Conservation (phyloP, 306 rosid genomes). For the Quercus parvula region DNA sequence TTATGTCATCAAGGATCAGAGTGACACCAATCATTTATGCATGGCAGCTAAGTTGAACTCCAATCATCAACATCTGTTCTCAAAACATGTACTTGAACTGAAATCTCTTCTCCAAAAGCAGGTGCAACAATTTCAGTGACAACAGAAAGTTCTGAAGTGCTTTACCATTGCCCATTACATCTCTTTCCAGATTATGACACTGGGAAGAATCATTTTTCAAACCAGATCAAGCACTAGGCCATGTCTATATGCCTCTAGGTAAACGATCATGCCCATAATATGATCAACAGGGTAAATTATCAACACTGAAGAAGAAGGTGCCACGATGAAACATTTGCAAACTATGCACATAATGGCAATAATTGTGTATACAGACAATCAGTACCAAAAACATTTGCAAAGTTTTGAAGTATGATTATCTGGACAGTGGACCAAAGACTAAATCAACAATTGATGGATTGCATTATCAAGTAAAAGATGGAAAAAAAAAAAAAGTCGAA, state of each 20-base stretch:
- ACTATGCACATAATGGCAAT: background rate
- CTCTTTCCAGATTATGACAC: background rate
- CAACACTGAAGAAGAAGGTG: background rate
- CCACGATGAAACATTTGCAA: background rate
- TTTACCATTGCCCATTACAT: background rate
- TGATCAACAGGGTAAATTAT: background rate
- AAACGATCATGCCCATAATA: background rate
- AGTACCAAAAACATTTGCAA: background rate
- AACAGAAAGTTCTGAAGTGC: background rate
- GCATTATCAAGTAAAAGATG: constrained; percentile 9
- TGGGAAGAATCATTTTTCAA: background rate
- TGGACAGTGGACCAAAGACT: background rate
- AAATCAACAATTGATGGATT: constrained; percentile 17
- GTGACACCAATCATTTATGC: background rate
- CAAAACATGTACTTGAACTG: background rate
- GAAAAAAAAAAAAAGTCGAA: constrained; percentile 13
- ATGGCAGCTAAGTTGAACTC: background rate
- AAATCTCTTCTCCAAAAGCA: background rate
- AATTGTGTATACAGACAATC: background rate
- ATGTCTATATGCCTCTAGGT: background rate
- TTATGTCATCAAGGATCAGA: background rate
- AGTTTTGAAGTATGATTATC: background rate
- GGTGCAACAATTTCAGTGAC: background rate
- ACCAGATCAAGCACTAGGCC: background rate
- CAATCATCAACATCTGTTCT: background rate